Conservation (phyloP, 2,329 filamentous ascomycete genomes). For the Fulvia fulva region DNA sequence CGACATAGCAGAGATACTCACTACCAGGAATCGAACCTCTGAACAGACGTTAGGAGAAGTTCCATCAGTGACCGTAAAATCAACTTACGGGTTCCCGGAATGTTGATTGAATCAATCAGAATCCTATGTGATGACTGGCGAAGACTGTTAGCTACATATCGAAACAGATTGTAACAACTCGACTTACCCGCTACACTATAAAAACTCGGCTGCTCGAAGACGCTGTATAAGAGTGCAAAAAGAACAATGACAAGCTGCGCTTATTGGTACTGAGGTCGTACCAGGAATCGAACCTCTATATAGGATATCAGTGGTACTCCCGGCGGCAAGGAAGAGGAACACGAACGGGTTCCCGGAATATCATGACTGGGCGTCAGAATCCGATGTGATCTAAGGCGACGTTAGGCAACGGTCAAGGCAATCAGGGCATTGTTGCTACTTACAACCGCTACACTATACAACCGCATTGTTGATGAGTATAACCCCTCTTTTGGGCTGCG, state of each 20-base stretch:
- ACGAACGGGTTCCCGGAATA: slow-evolving; percentile 5
- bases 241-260: background rate
- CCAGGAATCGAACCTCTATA: slow-evolving; percentile 8
- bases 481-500: too few relatives aligned
- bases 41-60: too few relatives aligned
- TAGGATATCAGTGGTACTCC: background rate
- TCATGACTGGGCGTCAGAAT: background rate
- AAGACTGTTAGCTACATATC: too few relatives aligned
- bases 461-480: background rate
- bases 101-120: background rate
- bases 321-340: background rate
- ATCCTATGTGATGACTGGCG: slow-evolving; percentile 9
- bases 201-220: too few relatives aligned
- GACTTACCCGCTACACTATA: slow-evolving; percentile 1
- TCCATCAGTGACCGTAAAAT: background rate
- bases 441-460: slow-evolving; percentile 1
- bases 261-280: background rate
- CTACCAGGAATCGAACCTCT: slow-evolving; percentile 10
- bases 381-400: background rate
- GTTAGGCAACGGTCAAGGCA: background rate
- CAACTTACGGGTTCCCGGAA: slow-evolving; percentile 5
- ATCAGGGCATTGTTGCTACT: background rate
- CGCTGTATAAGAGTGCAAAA: background rate
- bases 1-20: background rate
- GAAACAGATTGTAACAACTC: too few relatives aligned